phyloP scores from a whole-genome alignment of 2,329 filamentous ascomycete species.

The Penicillium sp. region DNA sequence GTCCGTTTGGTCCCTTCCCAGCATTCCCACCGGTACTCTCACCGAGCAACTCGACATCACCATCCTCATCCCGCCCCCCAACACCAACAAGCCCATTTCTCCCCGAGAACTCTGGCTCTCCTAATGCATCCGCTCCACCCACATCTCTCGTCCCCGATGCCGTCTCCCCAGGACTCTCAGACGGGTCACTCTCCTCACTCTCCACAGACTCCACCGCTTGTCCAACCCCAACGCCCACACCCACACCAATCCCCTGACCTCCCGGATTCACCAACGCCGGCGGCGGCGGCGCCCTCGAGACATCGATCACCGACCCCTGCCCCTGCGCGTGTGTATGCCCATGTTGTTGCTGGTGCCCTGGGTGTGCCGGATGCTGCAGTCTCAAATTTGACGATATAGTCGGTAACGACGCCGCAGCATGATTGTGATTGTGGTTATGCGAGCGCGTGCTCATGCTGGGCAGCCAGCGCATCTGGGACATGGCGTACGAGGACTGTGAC shows the following conservation, averaged over 20 bases:
- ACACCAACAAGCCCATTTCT: background rate
- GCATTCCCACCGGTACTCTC: conserved; percentile 12
- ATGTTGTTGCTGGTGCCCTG: conserved; percentile 14
- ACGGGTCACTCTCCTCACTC: conserved; percentile 24
- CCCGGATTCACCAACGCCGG: background rate
- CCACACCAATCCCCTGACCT: background rate
- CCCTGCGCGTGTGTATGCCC: conserved; percentile 12
- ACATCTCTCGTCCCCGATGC: conserved; percentile 16
- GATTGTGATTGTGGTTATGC: conserved; percentile 15
- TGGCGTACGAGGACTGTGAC: conserved; percentile 26
- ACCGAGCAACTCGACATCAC: conserved; percentile 11
- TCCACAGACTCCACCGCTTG: conserved; percentile 21
- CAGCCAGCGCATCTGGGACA: conserved; percentile 33
- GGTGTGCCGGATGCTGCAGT: conserved; percentile 21
- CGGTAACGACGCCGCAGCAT: conserved; percentile 15
- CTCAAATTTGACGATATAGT: conserved; percentile 28
- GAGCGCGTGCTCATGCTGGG: conserved; percentile 27
- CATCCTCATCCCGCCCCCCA: conserved; percentile 1
- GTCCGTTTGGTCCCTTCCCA: conserved; percentile 1
- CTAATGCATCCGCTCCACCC: conserved; percentile 16
- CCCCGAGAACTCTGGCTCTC: conserved; percentile 23
- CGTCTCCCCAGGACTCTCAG: conserved; percentile 16
- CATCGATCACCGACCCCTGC: conserved; percentile 24
- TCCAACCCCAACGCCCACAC: background rate
- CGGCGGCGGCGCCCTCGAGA: conserved; percentile 10